These are phyloP conservation scores for Hypoxylon sp. DNA, from an alignment of 2,329 filamentous ascomycete species.

Conservation along the genomic window DNA sequence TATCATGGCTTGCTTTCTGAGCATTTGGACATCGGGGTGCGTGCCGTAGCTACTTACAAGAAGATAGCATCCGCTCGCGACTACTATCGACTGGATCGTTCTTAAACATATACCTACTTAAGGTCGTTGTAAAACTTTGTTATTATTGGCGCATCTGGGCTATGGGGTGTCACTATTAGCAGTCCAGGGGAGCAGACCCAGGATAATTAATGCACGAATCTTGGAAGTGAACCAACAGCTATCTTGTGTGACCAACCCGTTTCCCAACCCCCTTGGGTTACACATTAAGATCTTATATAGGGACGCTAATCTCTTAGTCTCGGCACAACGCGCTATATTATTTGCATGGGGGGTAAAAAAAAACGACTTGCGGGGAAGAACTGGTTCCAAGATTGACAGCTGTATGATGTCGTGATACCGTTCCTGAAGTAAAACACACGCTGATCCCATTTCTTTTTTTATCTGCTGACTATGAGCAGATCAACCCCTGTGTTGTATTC, in stretches of 20 bases:
- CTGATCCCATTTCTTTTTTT: slow-evolving; percentile 20
- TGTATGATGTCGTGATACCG: slow-evolving; percentile 25
- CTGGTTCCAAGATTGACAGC: slow-evolving; percentile 20
- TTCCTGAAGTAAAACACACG: slow-evolving; percentile 5
- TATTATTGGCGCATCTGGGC: background rate
- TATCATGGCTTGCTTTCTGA: background rate
- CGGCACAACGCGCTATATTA: slow-evolving; percentile 14
- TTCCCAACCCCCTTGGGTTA: slow-evolving; percentile 11
- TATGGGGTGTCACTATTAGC: background rate
- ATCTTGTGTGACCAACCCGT: background rate
- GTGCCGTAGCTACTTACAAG: background rate
- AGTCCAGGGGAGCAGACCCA: slow-evolving; percentile 18
- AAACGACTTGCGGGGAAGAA: slow-evolving; percentile 22
- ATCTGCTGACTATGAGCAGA: slow-evolving; percentile 7
- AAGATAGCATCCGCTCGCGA: background rate
- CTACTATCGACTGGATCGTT: background rate
- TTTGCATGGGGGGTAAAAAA: slow-evolving; percentile 2
- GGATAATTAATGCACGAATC: slow-evolving; percentile 24
- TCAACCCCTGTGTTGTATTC: background rate
- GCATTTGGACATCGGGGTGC: background rate
- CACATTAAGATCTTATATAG: slow-evolving; percentile 25
- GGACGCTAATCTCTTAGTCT: slow-evolving; percentile 19
- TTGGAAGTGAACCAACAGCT: slow-evolving; percentile 1
- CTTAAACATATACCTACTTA: background rate
- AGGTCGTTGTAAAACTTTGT: background rate